These are phyloP conservation scores for Senna siamea DNA, from an alignment of 306 rosid genomes.

Conservation along the genomic window DNA sequence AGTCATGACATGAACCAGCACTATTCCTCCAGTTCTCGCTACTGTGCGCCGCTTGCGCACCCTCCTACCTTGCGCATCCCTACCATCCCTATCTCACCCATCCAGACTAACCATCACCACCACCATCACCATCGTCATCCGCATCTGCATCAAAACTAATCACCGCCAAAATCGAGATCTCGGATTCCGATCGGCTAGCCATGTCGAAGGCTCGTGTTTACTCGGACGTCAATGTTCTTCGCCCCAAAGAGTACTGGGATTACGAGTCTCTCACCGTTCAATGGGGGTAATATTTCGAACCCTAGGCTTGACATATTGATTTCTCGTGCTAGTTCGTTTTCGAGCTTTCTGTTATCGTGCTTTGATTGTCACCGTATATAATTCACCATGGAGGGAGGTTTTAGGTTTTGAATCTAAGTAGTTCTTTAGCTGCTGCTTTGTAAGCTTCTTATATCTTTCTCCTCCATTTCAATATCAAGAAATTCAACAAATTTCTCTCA, in stretches of 20 bases:
- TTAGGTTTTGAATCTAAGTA: slow-evolving; percentile 12
- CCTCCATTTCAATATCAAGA: slow-evolving; percentile 20
- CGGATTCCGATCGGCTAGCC: slow-evolving; percentile 22
- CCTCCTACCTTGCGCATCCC: slow-evolving; percentile 52
- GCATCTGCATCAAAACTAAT: neutral
- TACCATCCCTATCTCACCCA: too few relatives aligned
- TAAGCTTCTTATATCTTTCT: neutral
- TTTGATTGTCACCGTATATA: slow-evolving; percentile 4
- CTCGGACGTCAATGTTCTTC: slow-evolving; percentile 75
- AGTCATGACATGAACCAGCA: slow-evolving; percentile 15
- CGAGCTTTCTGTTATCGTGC: neutral
- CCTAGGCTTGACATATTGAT: slow-evolving; percentile 27
- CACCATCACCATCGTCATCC: slow-evolving; percentile 6
- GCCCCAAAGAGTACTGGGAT: slow-evolving; percentile 94
- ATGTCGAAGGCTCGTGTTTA: slow-evolving; percentile 93
- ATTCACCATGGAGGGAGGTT: slow-evolving; percentile 7
- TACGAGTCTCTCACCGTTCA: slow-evolving; percentile 92
- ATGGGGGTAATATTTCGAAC: slow-evolving; percentile 68
- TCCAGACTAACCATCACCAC: too few relatives aligned
- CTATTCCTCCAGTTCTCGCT: slow-evolving; percentile 45
- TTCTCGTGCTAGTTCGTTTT: slow-evolving; percentile 2
- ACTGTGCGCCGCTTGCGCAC: slow-evolving; percentile 65
- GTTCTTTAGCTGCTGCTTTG: slow-evolving; percentile 15
- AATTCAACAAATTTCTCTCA: neutral
- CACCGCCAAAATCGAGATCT: slow-evolving; percentile 42